Base-by-base conservation (phyloP, 1,284 basidiomycete genomes). In the Porodaedalea pini region DNA sequence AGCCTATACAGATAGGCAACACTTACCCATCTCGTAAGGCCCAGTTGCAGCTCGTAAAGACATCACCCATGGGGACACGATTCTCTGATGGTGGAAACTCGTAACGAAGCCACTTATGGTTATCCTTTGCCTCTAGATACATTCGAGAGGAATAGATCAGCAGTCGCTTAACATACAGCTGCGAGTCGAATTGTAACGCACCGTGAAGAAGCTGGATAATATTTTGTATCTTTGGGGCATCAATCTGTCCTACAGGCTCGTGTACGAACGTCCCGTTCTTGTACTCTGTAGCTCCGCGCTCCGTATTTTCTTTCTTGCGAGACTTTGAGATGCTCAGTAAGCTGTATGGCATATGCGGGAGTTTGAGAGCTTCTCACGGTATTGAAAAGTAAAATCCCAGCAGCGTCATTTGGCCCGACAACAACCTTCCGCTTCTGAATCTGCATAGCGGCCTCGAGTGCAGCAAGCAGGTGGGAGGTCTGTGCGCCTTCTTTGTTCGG, bases 371-470 rank as follows among this genome's bases (percentile, higher is more conserved):
- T 23, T 66, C 85, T 78, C 68, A 96, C 93, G 55, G 94, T 94
- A 63, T 98, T 98, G 75, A 90, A 99, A 17, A 98, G 73, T 65
- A 98, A 68, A 40, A 98, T 86, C 2, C 95, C 96, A 44, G 95
- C 86, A 40, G 85, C 83, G 67, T 98, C 94, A 61, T 84, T 86
- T 0, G 94, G 94, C 1, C 91, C 90, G 1, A 86, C 84, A 45
- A 96, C 78, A 31, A 95, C 89, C 72, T 98, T 98, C 67, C 83
- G 85, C 74, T 94, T 92, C 75, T 93, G 83, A 23, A 96, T 85
- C 65, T 88, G 82, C 70, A 89, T 81, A 0, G 92, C 92, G 2
- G 88, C 89, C 62, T 94, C 85, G 19, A 98, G 78, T 0, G 92
- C 90, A 6, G 75, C 73, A 56, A 81, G 79, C 3, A 91, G 68